These are phyloP conservation scores for Discostella stelligera DNA, from an alignment of 352 stramenopile species.

Conservation along the genomic window DNA sequence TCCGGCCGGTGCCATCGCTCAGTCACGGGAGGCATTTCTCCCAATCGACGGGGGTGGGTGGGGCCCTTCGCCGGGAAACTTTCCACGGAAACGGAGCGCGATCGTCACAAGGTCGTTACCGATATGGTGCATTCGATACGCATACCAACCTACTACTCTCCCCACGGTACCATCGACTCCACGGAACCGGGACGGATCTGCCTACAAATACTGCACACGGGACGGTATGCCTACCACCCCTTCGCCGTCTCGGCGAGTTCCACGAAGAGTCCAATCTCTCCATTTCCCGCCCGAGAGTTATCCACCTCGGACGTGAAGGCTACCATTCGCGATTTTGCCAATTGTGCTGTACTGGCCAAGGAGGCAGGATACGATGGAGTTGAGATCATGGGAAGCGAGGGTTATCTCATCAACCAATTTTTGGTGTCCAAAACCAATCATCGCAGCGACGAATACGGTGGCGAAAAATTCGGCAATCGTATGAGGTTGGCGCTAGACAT, in stretches of 20 bases:
- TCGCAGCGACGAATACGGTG: conserved; percentile 92
- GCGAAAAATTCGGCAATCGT: conserved; percentile 90
- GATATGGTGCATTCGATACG: conserved; percentile 87
- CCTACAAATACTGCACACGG: conserved; percentile 81
- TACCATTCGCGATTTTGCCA: conserved; percentile 93
- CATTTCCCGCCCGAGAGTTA: conserved; percentile 88
- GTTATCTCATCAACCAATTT: conserved; percentile 98
- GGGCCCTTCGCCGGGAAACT: conserved; percentile 92
- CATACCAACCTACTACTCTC: conserved; percentile 46
- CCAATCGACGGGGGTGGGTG: conserved; percentile 91
- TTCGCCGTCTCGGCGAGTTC: conserved; percentile 90
- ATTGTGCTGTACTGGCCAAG: conserved; percentile 85
- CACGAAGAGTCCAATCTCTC: conserved; percentile 92
- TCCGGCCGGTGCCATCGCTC: neutral
- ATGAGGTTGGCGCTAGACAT: conserved; percentile 93
- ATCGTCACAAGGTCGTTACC: conserved; percentile 91
- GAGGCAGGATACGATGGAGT: conserved; percentile 96
- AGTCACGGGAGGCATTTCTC: conserved; percentile 85
- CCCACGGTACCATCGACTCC: neutral
- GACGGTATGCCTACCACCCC: conserved; percentile 95
- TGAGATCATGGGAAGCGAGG: conserved; percentile 98
- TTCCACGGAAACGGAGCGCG: conserved; percentile 87
- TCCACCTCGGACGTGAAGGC: conserved; percentile 84
- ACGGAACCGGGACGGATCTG: conserved; percentile 74
- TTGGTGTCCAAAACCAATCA: conserved; percentile 93